phyloP scores from a whole-genome alignment of 2,329 filamentous ascomycete genomes.

The Alternaria sp. region DNA sequence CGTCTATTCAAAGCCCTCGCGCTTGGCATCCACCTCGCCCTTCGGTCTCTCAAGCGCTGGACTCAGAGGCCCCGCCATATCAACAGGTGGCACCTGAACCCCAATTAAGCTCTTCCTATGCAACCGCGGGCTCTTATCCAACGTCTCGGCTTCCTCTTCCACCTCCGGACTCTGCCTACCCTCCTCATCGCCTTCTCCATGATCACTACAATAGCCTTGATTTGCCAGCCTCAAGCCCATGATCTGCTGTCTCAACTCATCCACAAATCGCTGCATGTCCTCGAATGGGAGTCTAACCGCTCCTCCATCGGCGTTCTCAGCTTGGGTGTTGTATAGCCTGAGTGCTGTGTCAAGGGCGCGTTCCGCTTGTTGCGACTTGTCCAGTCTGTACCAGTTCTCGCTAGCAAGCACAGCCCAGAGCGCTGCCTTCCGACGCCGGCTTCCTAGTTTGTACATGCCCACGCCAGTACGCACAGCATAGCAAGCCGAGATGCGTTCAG shows the following conservation, averaged over 20 bases:
- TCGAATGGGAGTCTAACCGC: slow-evolving; percentile 53
- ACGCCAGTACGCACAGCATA: slow-evolving; percentile 76
- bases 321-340: slow-evolving; percentile 57
- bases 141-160: slow-evolving; percentile 47
- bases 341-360: slow-evolving; percentile 75
- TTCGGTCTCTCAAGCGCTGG: slow-evolving; percentile 35
- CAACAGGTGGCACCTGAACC: slow-evolving; percentile 30
- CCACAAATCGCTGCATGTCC: slow-evolving; percentile 68
- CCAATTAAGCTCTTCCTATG: slow-evolving; percentile 55
- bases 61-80: slow-evolving; percentile 37
- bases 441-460: slow-evolving; percentile 71
- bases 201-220: slow-evolving; percentile 52
- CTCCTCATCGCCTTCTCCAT: slow-evolving; percentile 18
- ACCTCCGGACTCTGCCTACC: slow-evolving; percentile 29
- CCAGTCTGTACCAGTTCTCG: slow-evolving; percentile 80
- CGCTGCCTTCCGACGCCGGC: slow-evolving; percentile 81
- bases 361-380: slow-evolving; percentile 79
- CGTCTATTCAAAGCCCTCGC: slow-evolving; percentile 42
- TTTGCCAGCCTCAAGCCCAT: slow-evolving; percentile 49
- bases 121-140: slow-evolving; percentile 42
- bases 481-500: slow-evolving; percentile 84
- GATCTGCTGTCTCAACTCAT: slow-evolving; percentile 70
- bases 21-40: slow-evolving; percentile 29
- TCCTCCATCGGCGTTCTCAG: slow-evolving; percentile 20
- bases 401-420: slow-evolving; percentile 86